Percentiles rank a stretch among this genome's conserved stretches.
Evolutionary conservation across 2,329 filamentous ascomycete species (phyloP).

Genomic region (Chrysoporthe cubensis): DNA sequence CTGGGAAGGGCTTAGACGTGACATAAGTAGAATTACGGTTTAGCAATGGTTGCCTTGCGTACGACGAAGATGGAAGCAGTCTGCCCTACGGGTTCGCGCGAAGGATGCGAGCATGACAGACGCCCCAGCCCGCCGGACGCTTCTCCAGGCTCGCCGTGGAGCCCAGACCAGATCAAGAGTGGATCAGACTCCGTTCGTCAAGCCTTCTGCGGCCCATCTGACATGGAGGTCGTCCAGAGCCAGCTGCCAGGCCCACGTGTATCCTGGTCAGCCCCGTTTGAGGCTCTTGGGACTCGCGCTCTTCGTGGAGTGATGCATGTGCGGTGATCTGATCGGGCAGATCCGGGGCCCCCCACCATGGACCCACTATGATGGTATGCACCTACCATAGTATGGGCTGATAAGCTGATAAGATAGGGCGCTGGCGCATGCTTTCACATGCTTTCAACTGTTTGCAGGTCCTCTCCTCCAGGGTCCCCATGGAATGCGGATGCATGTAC

Average conservation of each 20-base stretch:
- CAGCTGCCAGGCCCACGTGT: too few relatives aligned
- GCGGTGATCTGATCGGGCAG: not conserved
- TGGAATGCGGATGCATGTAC: not conserved
- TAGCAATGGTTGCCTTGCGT: too few relatives aligned
- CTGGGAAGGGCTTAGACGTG: too few relatives aligned
- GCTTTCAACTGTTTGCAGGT: not conserved
- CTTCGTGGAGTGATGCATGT: too few relatives aligned
- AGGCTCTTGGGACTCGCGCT: not conserved
- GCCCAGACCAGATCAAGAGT: not conserved
- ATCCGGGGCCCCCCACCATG: not conserved
- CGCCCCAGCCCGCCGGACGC: too few relatives aligned
- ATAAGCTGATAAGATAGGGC: not conserved
- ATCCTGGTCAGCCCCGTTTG: not conserved
- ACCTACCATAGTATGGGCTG: not conserved
- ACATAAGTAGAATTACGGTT: too few relatives aligned
- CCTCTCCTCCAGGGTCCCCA: not conserved
- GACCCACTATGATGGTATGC: not conserved
- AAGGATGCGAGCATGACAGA: too few relatives aligned
- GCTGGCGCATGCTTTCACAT: not conserved
- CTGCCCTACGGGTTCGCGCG: too few relatives aligned
- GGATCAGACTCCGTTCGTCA: not conserved
- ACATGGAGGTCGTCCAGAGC: not conserved
- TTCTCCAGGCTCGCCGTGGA: too few relatives aligned
- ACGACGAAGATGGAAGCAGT: too few relatives aligned
- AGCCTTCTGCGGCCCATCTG: not conserved